phyloP scores from a whole-genome alignment of 345 rosid genomes.

The Bruguiera gymnorhiza region DNA sequence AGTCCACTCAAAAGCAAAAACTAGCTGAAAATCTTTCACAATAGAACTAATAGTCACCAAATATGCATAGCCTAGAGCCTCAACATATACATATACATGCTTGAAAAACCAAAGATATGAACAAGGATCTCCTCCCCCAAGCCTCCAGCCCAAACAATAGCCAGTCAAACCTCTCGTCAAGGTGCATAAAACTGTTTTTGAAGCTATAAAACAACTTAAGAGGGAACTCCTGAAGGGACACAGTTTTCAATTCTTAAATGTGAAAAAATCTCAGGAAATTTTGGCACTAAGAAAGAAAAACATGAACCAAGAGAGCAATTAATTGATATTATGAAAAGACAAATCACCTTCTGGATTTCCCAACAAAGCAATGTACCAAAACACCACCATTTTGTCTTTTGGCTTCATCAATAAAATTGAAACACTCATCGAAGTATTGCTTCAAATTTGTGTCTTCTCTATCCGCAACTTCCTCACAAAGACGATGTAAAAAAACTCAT shows the following conservation, averaged over 20 bases:
- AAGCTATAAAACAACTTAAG: background rate
- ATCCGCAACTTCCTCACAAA: conserved; percentile 48
- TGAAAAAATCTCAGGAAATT: background rate
- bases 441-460: conserved; percentile 50
- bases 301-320: background rate
- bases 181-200: no score
- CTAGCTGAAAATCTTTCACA: no score
- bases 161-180: no score
- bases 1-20: no score
- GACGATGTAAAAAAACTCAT: background rate
- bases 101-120: no score
- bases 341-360: conserved; percentile 68
- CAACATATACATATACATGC: no score
- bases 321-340: conserved; percentile 6
- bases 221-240: background rate
- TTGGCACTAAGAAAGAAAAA: background rate
- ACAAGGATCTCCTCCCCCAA: no score
- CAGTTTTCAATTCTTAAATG: background rate
- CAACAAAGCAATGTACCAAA: conserved; percentile 75
- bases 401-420: conserved; percentile 64
- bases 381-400: conserved; percentile 62
- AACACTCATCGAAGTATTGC: conserved; percentile 61
- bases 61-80: no score
- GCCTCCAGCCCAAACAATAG: no score
- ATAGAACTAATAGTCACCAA: no score